Conservation (phyloP, 129 eudicot species). For the Flaveria robusta region DNA sequence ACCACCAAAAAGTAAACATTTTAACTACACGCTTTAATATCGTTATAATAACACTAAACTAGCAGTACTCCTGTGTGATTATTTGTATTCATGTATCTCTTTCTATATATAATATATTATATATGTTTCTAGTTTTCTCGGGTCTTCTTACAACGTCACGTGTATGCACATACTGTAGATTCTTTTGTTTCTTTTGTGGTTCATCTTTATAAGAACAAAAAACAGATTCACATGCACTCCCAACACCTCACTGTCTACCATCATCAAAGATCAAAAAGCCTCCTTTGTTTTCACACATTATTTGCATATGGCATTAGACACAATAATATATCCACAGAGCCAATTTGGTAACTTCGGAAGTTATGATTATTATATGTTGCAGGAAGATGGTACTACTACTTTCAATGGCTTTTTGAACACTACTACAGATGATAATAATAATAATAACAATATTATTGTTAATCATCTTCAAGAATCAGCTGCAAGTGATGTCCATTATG, state of each 20-base stretch:
- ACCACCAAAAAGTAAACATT: no score
- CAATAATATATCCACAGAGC: conserved; percentile 50
- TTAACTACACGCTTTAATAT: no score
- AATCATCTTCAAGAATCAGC: conserved; percentile 8
- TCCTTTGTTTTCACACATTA: conserved; percentile 21
- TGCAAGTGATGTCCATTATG: conserved; percentile 7
- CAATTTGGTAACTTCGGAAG: conserved; percentile 38
- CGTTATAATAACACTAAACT: no score
- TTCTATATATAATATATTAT: no score
- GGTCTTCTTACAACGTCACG: conserved; percentile 41
- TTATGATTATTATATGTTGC: conserved; percentile 31
- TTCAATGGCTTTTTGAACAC: conserved; percentile 26
- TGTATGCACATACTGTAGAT: conserved; percentile 41
- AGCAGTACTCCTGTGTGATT: no score
- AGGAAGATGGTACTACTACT: conserved; percentile 12
- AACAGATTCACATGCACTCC: conserved; percentile 21
- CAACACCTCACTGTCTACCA: conserved; percentile 18
- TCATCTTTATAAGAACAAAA: conserved; percentile 37
- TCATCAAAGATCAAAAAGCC: conserved; percentile 23
- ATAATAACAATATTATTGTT: not conserved
- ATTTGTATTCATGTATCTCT: not conserved
- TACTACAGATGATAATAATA: conserved; percentile 28
- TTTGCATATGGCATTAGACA: conserved; percentile 56
- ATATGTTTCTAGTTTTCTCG: not conserved
- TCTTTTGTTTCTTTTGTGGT: conserved; percentile 30